Evolutionary conservation across 257 asterid species (phyloP).

Genomic region (Solanum pimpinellifolium): DNA sequence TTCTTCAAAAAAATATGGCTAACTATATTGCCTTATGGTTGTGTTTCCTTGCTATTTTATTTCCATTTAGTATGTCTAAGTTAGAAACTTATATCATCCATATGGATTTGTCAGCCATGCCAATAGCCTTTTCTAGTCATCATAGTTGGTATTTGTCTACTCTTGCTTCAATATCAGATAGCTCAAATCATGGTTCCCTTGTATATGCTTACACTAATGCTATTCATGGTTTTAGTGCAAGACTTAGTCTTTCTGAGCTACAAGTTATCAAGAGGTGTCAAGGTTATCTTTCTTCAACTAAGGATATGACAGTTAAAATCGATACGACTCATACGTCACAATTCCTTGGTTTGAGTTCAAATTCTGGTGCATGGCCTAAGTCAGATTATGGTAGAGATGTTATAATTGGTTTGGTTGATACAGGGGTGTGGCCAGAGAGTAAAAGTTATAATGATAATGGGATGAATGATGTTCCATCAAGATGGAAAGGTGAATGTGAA

Average conservation of each 20-base stretch:
- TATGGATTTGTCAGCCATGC: conserved; percentile 65
- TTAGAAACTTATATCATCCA: conserved; percentile 50
- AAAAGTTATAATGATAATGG: conserved; percentile 50
- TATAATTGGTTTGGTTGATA: conserved; percentile 54
- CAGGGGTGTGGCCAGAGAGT: conserved; percentile 82
- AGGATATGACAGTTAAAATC: conserved; percentile 23
- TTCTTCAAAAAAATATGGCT: conserved; percentile 27
- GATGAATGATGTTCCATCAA: conserved; percentile 28
- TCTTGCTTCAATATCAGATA: conserved; percentile 27
- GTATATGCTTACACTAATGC: conserved; percentile 51
- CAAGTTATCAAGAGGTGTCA: conserved; percentile 23
- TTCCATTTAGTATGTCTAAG: conserved; percentile 13
- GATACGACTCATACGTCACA: conserved; percentile 52
- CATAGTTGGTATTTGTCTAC: conserved; percentile 47
- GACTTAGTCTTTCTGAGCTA: conserved; percentile 40
- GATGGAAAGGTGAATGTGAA: conserved; percentile 62
- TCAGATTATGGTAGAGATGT: conserved; percentile 44
- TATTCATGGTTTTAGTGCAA: conserved; percentile 57
- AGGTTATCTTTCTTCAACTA: conserved; percentile 36
- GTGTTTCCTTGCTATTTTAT: conserved; percentile 1
- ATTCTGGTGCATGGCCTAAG: conserved; percentile 43
- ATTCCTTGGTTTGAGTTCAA: conserved; percentile 50
- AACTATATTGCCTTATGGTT: conserved; percentile 8
- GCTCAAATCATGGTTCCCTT: background rate
- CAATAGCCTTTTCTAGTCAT: conserved; percentile 54